A percentile compares a stretch with the other conserved stretches of the same genome.
Conservation (phyloP, 169 alveolate genomes). For the Besnoitia besnoiti region DNA sequence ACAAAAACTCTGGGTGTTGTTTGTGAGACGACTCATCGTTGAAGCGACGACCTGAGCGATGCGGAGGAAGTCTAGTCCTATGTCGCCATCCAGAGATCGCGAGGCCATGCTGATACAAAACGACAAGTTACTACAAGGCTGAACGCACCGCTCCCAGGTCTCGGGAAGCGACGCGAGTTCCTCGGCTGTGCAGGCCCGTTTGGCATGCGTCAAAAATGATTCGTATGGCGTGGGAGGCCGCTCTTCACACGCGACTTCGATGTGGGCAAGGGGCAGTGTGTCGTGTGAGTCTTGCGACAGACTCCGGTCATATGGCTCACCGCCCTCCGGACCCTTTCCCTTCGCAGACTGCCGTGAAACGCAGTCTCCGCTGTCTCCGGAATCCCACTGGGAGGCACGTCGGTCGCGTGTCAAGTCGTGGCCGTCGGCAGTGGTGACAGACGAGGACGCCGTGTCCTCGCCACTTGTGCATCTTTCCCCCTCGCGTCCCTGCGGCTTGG, state of each 20-base stretch:
- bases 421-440: background rate
- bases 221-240: background rate
- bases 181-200: background rate
- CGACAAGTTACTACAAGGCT: background rate
- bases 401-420: background rate
- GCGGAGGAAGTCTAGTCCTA: background rate
- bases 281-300: background rate
- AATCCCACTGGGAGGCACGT: background rate
- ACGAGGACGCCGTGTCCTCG: no score
- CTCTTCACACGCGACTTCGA: background rate
- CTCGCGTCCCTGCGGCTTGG: background rate
- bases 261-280: background rate
- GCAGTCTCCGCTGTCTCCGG: background rate
- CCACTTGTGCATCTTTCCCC: background rate
- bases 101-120: background rate
- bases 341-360: background rate
- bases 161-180: background rate
- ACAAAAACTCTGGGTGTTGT: background rate
- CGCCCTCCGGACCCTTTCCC: background rate
- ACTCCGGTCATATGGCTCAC: background rate
- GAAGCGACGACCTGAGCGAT: background rate
- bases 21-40: background rate
- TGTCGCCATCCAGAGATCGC: background rate
- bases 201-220: background rate
- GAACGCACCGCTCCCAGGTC: background rate